Evolutionary conservation across 2,329 filamentous ascomycete genomes (phyloP), one percentile per base, ranked within the genome.

Genomic region (Phyllachora maydis): DNA sequence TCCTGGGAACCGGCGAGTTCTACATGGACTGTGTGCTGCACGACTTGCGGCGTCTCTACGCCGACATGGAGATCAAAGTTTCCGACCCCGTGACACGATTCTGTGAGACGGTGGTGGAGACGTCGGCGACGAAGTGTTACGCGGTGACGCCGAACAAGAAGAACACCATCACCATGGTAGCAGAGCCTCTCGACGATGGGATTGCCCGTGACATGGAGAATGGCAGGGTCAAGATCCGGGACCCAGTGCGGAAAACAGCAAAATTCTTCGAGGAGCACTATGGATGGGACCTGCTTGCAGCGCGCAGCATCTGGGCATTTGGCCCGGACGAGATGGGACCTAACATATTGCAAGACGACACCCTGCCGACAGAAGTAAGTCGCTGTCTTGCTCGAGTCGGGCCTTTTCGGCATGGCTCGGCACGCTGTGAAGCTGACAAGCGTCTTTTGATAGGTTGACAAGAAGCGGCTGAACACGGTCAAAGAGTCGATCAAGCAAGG

Each of bases 1-100:
- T 98, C 22, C 65, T 98, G 4, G 88, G 88, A 13, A 98, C 88
- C 1, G 88, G 88, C 29, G 88, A 98, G 46, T 59, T 98, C n/a
- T 98, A 98, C 54, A 95, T 98, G 83, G 88, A 98, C 46, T 98
- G 88, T 39, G 85, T 98, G 4, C 60, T 98, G 21, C 88, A 98
- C 46, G 88, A 98, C 42, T 60, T 98, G 22, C 75, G 88, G 25
- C 67, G 72, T 19, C 50, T 95, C n/a, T 98, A 93, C 42, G 83
- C 88, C 9, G 85, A 95, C 39, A 98, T 98, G 88, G 88, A 98
- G 45, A 77, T 98, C 51, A 95, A 95, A 51, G 81, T 98, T 23
- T 98, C 88, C 1, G 88, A 98, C 43, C 88, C 88, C 1, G 85
- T 98, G 20, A 95, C 88, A 10, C 65, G 88, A 22, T 98, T 98